Evolutionary conservation across 352 stramenopile species (phyloP).

Genomic region (Globisporangium lucens): DNA sequence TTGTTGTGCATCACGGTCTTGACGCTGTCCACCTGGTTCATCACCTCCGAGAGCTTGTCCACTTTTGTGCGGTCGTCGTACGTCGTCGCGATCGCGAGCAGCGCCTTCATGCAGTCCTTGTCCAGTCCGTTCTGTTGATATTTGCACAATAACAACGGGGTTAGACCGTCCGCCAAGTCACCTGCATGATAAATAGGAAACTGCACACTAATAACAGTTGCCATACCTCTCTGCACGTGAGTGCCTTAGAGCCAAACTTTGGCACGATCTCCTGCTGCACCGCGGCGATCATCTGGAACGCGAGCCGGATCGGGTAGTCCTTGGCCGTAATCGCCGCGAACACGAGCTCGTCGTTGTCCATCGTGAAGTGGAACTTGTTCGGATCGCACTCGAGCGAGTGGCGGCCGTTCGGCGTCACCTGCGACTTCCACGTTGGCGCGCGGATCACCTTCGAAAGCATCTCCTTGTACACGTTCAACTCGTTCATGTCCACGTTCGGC

Average conservation of each 20-base stretch:
- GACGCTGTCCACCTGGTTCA: slow-evolving; percentile 77
- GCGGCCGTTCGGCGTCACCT: slow-evolving; percentile 81
- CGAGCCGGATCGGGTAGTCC: slow-evolving; percentile 78
- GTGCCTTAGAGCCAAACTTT: slow-evolving; percentile 69
- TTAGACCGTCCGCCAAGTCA: background rate
- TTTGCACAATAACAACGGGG: background rate
- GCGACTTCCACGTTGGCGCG: slow-evolving; percentile 81
- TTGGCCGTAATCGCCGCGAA: slow-evolving; percentile 78
- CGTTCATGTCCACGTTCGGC: slow-evolving; percentile 46
- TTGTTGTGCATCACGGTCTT: slow-evolving; percentile 88
- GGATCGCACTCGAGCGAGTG: slow-evolving; percentile 85
- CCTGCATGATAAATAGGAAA: background rate
- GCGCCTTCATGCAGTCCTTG: slow-evolving; percentile 69
- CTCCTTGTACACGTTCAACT: slow-evolving; percentile 66
- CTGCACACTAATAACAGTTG: background rate
- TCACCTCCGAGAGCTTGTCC: slow-evolving; percentile 83
- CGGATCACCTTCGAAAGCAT: slow-evolving; percentile 84
- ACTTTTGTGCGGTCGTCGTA: slow-evolving; percentile 87
- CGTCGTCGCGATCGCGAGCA: slow-evolving; percentile 56
- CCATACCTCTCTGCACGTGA: slow-evolving; percentile 72
- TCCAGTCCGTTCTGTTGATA: slow-evolving; percentile 58
- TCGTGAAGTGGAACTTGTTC: slow-evolving; percentile 89
- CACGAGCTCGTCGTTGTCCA: slow-evolving; percentile 87
- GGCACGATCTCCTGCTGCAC: slow-evolving; percentile 77
- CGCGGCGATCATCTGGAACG: slow-evolving; percentile 77